phyloP scores from a whole-genome alignment of 169 alveolate species.

The Perkinsus marinus region DNA sequence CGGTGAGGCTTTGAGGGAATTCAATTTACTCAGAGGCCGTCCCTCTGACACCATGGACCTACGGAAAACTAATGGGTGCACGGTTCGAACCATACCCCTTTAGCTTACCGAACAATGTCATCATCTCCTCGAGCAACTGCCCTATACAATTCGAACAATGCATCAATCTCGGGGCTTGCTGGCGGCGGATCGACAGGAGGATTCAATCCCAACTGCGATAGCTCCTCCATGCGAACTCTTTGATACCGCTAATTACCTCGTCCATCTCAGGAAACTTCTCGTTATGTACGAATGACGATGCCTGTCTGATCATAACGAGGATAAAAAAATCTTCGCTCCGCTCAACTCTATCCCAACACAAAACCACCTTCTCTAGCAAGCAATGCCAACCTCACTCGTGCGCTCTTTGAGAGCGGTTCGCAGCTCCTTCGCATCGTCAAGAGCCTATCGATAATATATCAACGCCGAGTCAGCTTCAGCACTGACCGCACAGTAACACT shows the following conservation, averaged over 20 bases:
- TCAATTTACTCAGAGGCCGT: neutral
- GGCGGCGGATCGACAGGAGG: neutral
- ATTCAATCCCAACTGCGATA: neutral
- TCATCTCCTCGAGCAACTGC: neutral
- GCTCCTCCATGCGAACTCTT: neutral
- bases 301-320: no score
- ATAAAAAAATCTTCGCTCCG: neutral
- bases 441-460: no score
- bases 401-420: neutral
- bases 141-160: neutral
- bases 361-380: neutral
- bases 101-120: neutral
- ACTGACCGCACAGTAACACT: no score
- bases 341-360: neutral
- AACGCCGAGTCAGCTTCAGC: no score
- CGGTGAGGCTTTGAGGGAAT: neutral
- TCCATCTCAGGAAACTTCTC: neutral
- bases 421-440: neutral
- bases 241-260: neutral
- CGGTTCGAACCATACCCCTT: neutral
- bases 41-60: neutral
- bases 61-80: neutral
- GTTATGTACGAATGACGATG: neutral
- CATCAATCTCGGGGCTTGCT: neutral
- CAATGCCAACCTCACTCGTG: neutral